phyloP scores from a whole-genome alignment of 495 filamentous ascomycete genomes.

The Penicillium coffeae region DNA sequence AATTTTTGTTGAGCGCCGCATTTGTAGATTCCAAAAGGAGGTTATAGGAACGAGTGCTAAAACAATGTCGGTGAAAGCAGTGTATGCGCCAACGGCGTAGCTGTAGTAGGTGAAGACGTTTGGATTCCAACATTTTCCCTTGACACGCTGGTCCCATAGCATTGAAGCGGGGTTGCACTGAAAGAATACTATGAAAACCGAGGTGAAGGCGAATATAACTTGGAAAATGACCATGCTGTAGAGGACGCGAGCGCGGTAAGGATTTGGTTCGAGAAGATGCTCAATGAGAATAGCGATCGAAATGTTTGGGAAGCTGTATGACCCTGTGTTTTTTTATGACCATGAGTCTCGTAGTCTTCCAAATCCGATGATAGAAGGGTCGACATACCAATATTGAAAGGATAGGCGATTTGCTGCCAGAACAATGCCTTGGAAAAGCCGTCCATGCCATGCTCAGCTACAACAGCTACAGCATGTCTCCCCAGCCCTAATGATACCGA shows the following conservation, averaged over 20 bases:
- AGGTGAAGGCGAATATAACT: conserved; percentile 18
- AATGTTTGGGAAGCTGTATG: conserved; percentile 26
- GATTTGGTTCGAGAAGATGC: conserved; percentile 21
- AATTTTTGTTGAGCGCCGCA: conserved; percentile 17
- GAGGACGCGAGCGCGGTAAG: conserved; percentile 11
- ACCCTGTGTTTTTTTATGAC: conserved; percentile 14
- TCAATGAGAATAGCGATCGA: conserved; percentile 22
- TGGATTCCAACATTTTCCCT: conserved; percentile 16
- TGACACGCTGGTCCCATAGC: conserved; percentile 14
- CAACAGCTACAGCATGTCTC: conserved; percentile 20
- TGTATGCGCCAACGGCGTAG: conserved; percentile 25
- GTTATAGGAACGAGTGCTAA: conserved; percentile 22
- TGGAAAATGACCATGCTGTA: conserved; percentile 19
- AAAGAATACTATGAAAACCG: conserved; percentile 22
- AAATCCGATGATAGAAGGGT: too few relatives aligned
- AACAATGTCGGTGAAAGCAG: conserved; percentile 25
- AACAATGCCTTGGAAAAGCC: conserved; percentile 5
- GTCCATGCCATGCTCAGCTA: conserved; percentile 16
- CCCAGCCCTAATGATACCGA: conserved; percentile 20
- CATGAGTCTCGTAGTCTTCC: background rate
- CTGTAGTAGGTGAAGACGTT: conserved; percentile 15
- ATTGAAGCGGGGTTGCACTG: conserved; percentile 17
- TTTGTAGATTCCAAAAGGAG: conserved; percentile 24
- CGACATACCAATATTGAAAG: conserved; percentile 16
- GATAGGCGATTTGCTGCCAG: conserved; percentile 20